These are phyloP conservation scores for Phytophthora fragariaefolia DNA, from an alignment of 352 stramenopile species.

Conservation along the genomic window DNA sequence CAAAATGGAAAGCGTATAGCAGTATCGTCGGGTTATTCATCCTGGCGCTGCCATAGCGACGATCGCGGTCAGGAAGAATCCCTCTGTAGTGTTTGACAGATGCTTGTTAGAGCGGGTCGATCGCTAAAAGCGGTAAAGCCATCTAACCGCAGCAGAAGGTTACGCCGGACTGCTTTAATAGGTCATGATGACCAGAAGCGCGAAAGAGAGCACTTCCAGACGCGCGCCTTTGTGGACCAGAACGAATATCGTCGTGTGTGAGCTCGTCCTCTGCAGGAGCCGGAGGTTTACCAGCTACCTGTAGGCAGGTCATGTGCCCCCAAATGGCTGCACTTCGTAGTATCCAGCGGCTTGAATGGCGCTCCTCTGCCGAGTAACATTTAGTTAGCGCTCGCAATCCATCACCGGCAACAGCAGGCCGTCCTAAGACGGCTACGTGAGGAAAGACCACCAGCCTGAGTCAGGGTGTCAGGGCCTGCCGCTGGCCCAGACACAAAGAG, in stretches of 20 bases:
- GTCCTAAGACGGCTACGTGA: constrained; percentile 8
- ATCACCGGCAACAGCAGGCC: constrained; percentile 4
- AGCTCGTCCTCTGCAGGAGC: constrained; percentile 19
- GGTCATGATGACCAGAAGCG: constrained; percentile 1
- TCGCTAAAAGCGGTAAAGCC: constrained; percentile 13
- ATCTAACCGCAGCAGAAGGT: constrained; percentile 2
- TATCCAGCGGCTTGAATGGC: constrained; percentile 17
- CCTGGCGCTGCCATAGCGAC: not conserved
- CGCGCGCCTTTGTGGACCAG: constrained; percentile 29
- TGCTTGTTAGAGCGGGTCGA: constrained; percentile 17
- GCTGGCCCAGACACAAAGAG: not conserved
- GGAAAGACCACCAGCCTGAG: not conserved
- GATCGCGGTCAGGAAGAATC: constrained; percentile 11
- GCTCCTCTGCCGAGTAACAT: constrained; percentile 26
- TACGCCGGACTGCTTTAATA: not conserved
- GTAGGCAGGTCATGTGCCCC: constrained; percentile 17
- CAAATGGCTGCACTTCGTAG: constrained; percentile 1
- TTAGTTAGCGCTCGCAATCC: constrained; percentile 10
- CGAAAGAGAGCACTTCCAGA: constrained; percentile 7
- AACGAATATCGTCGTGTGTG: constrained; percentile 17
- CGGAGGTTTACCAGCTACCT: constrained; percentile 29
- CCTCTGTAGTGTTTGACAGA: constrained; percentile 31
- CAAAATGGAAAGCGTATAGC: constrained; percentile 21
- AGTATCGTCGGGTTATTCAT: not conserved
- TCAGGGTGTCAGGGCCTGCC: too few species aligned